phyloP scores from a whole-genome alignment of 1,139 yeast species.

The Taphrina flavorubra region DNA sequence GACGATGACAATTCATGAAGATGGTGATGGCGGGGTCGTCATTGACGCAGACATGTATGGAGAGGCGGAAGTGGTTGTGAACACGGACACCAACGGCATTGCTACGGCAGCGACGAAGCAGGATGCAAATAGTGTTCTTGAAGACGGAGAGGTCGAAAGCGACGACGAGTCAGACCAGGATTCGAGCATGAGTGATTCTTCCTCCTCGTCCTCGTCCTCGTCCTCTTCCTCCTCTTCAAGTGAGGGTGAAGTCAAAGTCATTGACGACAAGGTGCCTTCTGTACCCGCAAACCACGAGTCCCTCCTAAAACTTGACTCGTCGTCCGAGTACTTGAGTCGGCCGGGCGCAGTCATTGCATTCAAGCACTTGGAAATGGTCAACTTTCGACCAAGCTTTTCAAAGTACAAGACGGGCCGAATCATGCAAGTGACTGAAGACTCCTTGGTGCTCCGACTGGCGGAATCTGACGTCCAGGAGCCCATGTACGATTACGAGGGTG shows the following conservation, averaged over 20 bases:
- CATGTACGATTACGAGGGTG: conserved; percentile 36
- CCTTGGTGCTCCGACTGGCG: conserved; percentile 21
- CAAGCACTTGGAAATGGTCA: conserved; percentile 33
- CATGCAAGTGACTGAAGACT: not conserved
- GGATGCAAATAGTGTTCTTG: not conserved
- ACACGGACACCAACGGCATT: not conserved
- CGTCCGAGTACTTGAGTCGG: not conserved
- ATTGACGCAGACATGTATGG: conserved; percentile 36
- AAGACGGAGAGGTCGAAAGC: conserved; percentile 12
- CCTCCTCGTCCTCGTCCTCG: not conserved
- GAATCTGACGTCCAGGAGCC: conserved; percentile 24
- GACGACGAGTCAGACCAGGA: not conserved
- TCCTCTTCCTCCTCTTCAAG: not conserved
- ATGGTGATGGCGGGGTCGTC: not conserved
- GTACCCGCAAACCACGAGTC: conserved; percentile 5
- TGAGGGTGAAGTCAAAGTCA: not conserved
- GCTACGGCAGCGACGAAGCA: not conserved
- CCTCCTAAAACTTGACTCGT: not conserved
- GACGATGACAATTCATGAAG: not conserved
- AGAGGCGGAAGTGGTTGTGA: conserved; percentile 8
- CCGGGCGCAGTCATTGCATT: conserved; percentile 27
- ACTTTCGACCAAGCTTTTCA: conserved; percentile 20
- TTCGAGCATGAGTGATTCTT: not conserved
- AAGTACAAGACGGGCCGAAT: conserved; percentile 29
- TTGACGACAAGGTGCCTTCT: conserved; percentile 10